A percentile compares a stretch with the other conserved stretches of the same genome.
phyloP scores from a whole-genome alignment of 1,139 yeast species.

The Casaregolazyma suthepensis region DNA sequence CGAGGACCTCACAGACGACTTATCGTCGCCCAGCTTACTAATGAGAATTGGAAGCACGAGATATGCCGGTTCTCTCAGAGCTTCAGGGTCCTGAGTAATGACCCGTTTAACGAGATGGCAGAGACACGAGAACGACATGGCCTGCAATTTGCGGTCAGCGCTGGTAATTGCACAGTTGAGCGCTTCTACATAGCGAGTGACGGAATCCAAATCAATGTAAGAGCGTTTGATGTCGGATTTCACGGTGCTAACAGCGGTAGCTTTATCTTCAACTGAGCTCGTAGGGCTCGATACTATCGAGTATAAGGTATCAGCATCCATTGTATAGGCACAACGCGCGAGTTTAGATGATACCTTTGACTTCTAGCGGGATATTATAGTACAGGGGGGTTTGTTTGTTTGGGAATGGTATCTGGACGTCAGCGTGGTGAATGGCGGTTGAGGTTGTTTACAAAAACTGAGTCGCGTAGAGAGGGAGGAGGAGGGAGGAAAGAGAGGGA shows the following conservation, averaged over 20 bases:
- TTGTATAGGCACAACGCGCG: background rate
- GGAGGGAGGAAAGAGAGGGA: too few relatives aligned
- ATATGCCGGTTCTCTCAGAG: conserved; percentile 45
- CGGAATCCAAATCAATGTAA: conserved; percentile 45
- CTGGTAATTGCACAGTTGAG: conserved; percentile 44
- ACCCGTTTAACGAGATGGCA: conserved; percentile 74
- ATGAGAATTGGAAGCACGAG: conserved; percentile 54
- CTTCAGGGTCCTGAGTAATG: conserved; percentile 61
- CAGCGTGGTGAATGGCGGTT: background rate
- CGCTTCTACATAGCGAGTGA: conserved; percentile 53
- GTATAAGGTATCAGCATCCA: conserved; percentile 8
- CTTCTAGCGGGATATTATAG: background rate
- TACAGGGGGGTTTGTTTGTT: background rate
- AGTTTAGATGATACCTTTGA: background rate
- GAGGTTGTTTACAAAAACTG: background rate
- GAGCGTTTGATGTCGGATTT: conserved; percentile 69
- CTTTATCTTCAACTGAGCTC: conserved; percentile 30
- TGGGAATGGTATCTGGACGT: background rate
- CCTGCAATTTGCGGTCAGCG: conserved; percentile 39
- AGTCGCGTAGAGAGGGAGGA: background rate
- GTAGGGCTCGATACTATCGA: conserved; percentile 2
- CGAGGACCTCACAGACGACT: conserved; percentile 39
- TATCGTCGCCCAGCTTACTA: conserved; percentile 46
- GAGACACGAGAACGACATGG: conserved; percentile 56
- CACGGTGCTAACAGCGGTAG: conserved; percentile 43